Base-by-base conservation (phyloP, 2,329 filamentous ascomycete genomes). In the Pseudogymnoascus verrucosus region DNA sequence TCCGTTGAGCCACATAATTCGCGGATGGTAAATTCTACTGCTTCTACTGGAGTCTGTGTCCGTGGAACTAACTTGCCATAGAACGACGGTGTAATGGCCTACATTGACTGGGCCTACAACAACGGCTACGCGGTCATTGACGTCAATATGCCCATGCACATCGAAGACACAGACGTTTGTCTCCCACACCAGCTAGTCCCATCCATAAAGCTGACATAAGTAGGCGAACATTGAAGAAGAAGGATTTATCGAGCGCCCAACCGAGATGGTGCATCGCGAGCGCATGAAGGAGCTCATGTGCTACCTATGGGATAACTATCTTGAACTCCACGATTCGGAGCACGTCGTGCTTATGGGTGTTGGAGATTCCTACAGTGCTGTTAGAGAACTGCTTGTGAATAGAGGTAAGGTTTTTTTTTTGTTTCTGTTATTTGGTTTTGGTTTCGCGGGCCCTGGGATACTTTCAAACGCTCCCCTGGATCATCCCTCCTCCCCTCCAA, bases 241-340 rank as follows among this genome's bases (percentile, higher is more conserved):
- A 36, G 62, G 44, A 2, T 76, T 1, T 77, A 79, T 0, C 71
- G 74, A 1, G 74, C 77, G 23, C 16, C 26, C 31, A 21, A 14
- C 16, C 12, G 62, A 42, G 8, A 63, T 63, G 44, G 11, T 63
- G 67, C 26, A 61, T 61, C 7, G 59, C 47, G 31, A 59, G 40
- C 23, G 37, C 4, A 63, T 44, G 0, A 86, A 89, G 66, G 87
- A 93, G 65, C 78, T 97, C 10, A 85, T 93, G 4, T 86, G 84
- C 65, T 98, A 96, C 71, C 79, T 99, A 12, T 99, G 95, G 95
- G 93, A 97, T 70, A 99, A 99, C 72, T 97, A 97, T 72, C 86
- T 99, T 19, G 90, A 96, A 79, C 81, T 90, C 34, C 87, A 87
- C 61, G 83, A 88, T 2, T 80, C 84, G 0, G 86, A 88, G 5